Conservation (phyloP, 2,329 filamentous ascomycete species). For the Dryadomyces quercivorus region DNA sequence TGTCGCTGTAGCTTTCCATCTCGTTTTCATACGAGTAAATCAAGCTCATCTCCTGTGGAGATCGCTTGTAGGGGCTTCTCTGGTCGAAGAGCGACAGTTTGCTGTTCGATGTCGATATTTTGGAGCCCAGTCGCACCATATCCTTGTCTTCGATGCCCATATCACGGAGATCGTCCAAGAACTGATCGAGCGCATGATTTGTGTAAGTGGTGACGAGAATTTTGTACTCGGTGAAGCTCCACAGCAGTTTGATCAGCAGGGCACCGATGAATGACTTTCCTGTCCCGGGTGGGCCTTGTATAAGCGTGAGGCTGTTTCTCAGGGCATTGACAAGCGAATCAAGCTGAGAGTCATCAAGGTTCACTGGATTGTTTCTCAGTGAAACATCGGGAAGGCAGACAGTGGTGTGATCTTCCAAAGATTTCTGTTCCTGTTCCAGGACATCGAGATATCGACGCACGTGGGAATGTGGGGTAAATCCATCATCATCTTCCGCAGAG, state of each 20-base stretch:
- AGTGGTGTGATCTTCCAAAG: too few species aligned
- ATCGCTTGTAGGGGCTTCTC: not conserved
- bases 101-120: conserved; percentile 16
- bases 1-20: not conserved
- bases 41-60: not conserved
- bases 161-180: conserved; percentile 49
- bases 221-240: too few species aligned
- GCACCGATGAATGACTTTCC: conserved; percentile 37
- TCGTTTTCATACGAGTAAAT: not conserved
- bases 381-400: too few species aligned
- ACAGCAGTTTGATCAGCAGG: conserved; percentile 22
- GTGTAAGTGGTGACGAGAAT: conserved; percentile 57
- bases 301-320: conserved; percentile 39
- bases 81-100: not conserved
- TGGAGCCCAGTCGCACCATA: conserved; percentile 51
- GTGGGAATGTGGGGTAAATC: not conserved
- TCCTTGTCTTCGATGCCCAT: conserved; percentile 35
- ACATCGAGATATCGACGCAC: too few species aligned
- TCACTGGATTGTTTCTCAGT: too few species aligned
- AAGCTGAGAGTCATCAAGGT: not conserved
- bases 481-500: not conserved
- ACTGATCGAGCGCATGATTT: conserved; percentile 55
- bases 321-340: conserved; percentile 26
- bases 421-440: too few species aligned
- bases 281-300: conserved; percentile 53